Conservation (phyloP, 1,284 basidiomycete genomes). For the Moniliella sp. region DNA sequence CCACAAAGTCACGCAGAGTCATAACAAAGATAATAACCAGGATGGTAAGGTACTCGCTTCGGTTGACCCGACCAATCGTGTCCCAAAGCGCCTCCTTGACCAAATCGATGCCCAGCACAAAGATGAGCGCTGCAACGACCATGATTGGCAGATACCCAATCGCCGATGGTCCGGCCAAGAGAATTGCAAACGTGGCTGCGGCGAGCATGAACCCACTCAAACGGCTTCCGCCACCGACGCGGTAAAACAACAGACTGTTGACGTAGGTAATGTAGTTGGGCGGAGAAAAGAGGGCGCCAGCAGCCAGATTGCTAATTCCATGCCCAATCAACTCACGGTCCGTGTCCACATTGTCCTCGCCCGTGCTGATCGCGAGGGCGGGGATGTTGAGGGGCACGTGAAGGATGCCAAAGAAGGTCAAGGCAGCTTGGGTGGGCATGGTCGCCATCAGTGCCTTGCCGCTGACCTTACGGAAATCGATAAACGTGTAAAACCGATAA, state of each 20-base stretch:
- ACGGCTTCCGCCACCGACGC: no score
- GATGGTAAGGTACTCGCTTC: constrained; percentile 39
- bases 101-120: constrained; percentile 79
- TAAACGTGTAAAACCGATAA: constrained; percentile 32
- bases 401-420: constrained; percentile 69
- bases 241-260: no score
- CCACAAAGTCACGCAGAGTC: no score
- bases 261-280: no score
- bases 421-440: constrained; percentile 36
- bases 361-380: constrained; percentile 74
- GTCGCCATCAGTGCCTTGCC: constrained; percentile 33
- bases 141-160: constrained; percentile 30
- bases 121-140: constrained; percentile 58
- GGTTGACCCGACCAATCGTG: constrained; percentile 55
- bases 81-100: constrained; percentile 86
- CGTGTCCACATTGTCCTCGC: constrained; percentile 69
- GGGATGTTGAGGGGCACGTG: constrained; percentile 56
- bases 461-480: constrained; percentile 23
- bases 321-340: constrained; percentile 80
- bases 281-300: no score
- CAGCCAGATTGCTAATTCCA: constrained; percentile 67
- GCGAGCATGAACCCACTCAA: constrained; percentile 70
- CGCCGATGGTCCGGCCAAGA: constrained; percentile 54
- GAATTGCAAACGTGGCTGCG: constrained; percentile 48
- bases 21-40: constrained; percentile 50